A percentile compares a stretch with the other conserved stretches of the same genome.
Conservation (phyloP, 2,329 filamentous ascomycete genomes). For the Colletotrichum scovillei region DNA sequence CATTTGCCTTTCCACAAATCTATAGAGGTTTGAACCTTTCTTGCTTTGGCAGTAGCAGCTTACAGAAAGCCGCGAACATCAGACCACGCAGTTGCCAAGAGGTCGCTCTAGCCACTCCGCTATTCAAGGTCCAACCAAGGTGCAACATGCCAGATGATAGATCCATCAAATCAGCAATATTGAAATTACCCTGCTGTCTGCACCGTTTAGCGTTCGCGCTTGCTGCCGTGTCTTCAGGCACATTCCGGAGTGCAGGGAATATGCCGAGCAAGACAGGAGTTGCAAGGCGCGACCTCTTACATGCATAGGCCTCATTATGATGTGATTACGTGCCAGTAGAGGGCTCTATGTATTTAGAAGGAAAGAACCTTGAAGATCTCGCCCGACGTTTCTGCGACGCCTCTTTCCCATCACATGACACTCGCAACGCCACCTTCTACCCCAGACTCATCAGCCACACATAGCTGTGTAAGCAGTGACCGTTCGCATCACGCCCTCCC, state of each 20-base stretch:
- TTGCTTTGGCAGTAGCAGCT: background rate
- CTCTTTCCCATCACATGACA: constrained; percentile 16
- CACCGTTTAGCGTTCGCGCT: constrained; percentile 11
- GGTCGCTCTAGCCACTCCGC: too few species aligned
- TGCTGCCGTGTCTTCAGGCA: constrained; percentile 19
- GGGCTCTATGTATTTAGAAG: background rate
- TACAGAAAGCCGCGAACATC: background rate
- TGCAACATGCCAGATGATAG: background rate
- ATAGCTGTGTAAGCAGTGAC: background rate
- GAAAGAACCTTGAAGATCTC: constrained; percentile 6
- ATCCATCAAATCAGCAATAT: background rate
- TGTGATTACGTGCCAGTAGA: background rate
- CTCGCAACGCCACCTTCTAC: constrained; percentile 21
- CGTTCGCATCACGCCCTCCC: constrained; percentile 27
- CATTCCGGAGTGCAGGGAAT: background rate
- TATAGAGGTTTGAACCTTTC: background rate
- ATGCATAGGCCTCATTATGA: accelerated
- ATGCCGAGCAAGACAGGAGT: background rate
- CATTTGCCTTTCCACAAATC: background rate
- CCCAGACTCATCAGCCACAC: constrained; percentile 20
- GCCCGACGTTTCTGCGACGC: background rate
- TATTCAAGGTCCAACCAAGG: background rate
- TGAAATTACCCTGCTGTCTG: constrained; percentile 10
- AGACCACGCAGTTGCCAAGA: constrained; percentile 30
- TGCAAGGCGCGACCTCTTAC: background rate